Base-by-base conservation (phyloP, 1,284 basidiomycete genomes). In the Tranzscheliella williamsii region DNA sequence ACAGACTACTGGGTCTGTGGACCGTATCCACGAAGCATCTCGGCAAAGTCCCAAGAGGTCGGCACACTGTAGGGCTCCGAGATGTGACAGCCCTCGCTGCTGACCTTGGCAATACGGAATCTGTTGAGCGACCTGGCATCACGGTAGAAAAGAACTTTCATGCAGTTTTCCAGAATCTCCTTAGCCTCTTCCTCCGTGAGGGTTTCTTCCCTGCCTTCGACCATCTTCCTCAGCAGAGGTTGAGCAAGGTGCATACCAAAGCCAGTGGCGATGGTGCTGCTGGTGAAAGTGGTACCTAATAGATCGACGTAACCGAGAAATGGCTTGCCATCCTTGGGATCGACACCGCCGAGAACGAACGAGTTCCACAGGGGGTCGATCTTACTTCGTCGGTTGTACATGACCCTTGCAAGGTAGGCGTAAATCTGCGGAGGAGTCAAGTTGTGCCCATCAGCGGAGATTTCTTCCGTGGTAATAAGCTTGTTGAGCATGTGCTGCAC, bases 301-400 rank as follows among this genome's bases (percentile, higher is more conserved):
- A 98, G 83, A 79, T 99, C 94, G 35, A 99, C 93, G 75, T 89
- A 98, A 3, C 91, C 87, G 38, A 98, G 81, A 51, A 76, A 75
- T 3, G 72, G 67, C 11, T 34, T 47, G 2, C 56, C 55, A 11
- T 63, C 48, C 38, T 53, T 67, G 5, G 61, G 52, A 23, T 74
- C 67, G 13, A 68, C 56, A 4, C 75, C 75, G n/a, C 91, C 95
- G 30, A 99, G 88, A 45, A 99, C 82, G 39, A 96, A 80, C 18
- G 91, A 85, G 76, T 99, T 99, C 95, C 95, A 98, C 24, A 97
- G 80, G 0, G 95, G 95, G 78, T 98, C 82, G 78, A 97, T 85
- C 82, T 94, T 90, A 30, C 85, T 86, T 67, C 95, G 83, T 37
- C 91, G 84, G 5, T 81, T 83, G 79, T 98, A 99, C 90, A 97